These are phyloP conservation scores for Zygosaccharomyces sapae DNA, from an alignment of 1,139 yeast genomes.

Conservation along the genomic window DNA sequence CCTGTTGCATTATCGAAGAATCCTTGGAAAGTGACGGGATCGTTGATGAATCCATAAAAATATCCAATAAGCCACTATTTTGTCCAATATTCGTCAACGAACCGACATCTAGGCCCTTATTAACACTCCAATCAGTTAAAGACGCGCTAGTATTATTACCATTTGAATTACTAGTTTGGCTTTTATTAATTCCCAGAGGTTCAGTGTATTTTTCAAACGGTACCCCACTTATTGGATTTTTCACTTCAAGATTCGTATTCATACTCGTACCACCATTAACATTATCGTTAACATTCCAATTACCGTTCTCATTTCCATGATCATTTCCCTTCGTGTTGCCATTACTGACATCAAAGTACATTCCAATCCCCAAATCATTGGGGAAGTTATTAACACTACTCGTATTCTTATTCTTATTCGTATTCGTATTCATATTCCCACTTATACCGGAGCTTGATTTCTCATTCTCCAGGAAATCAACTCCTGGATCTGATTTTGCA, in stretches of 20 bases:
- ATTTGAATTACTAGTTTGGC: constrained; percentile 7
- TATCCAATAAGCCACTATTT: constrained; percentile 41
- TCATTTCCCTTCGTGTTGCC: background rate
- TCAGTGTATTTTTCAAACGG: constrained; percentile 44
- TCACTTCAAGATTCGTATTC: constrained; percentile 15
- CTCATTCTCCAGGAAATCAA: constrained; percentile 11
- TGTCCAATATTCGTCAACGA: background rate
- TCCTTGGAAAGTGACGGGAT: constrained; percentile 24
- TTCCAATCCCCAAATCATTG: background rate
- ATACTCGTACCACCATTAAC: no score
- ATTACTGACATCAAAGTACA: background rate
- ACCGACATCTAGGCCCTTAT: constrained; percentile 6
- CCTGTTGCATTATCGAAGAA: constrained; percentile 19
- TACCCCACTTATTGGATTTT: constrained; percentile 45
- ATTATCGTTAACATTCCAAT: no score
- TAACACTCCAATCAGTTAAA: constrained; percentile 21
- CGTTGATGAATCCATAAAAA: constrained; percentile 35
- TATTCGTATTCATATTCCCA: background rate
- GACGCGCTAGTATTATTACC: constrained; percentile 27
- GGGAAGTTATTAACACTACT: no score
- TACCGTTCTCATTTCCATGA: background rate
- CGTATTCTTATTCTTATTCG: background rate
- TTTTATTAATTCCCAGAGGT: constrained; percentile 33
- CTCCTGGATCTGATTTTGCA: constrained; percentile 24
- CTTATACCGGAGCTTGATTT: constrained; percentile 14